Base-by-base conservation (phyloP, 768 basidiomycete species). In the Tricholoma bakamatsutake region DNA sequence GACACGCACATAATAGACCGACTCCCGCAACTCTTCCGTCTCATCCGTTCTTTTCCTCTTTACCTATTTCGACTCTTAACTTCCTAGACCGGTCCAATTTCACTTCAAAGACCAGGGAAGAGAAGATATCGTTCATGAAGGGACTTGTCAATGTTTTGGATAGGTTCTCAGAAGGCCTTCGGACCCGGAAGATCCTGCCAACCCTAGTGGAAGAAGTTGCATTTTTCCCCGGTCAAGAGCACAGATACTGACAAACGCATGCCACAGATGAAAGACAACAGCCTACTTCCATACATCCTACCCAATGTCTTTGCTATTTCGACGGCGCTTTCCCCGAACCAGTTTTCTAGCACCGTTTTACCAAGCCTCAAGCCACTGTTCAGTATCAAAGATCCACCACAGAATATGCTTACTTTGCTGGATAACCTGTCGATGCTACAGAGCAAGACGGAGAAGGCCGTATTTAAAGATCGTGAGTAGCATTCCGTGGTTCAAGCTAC, bases 21-120 rank as follows among this genome's bases (percentile, higher is more conserved):
- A 84, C 86, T 0, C 90, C 96, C 5, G 76, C 82, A 3, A 83
- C 88, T 3, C 80, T 98, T 24, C 88, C 93, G 3, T 81, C 87
- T 0, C 87, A 93, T 64, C 67, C 93, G 0, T 98, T 95, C 77
- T 98, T 99, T 74, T 95, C 92, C 1, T 96, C 93, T 4, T 76
- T 98, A 10, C 92, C 96, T 6, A 94, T 98, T 21, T 95, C 92
- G 2, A 98, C 96, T 0, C 80, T 99, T 31, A 94, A 93, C 65
- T 99, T 98, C 73, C 75, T 99, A 53, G 96, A 98, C 64, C 85
- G 96, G 12, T 91, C 95, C 4, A 96, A 88, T 56, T 99, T 98
- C 67, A 91, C 94, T 0, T 84, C 92, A 0, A 97, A 98, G 70
- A 87, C 93, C 2, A 75, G 88, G 54, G 96, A 98, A 72, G 97